These are phyloP conservation scores for Podila horticola DNA, from an alignment of 192 early-diverging fungal species.

Conservation along the genomic window DNA sequence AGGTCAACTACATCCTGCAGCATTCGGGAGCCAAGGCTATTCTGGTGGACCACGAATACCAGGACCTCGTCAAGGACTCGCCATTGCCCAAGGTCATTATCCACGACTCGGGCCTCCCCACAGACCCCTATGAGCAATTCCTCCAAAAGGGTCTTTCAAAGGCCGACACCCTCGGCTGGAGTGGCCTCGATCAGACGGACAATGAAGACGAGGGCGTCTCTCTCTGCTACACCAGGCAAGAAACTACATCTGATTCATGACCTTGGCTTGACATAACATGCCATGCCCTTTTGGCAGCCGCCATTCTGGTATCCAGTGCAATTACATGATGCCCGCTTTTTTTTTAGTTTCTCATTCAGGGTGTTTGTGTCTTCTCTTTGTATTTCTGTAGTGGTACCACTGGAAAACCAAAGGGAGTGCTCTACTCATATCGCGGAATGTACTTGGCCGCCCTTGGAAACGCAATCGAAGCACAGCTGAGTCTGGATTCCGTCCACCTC, in stretches of 20 bases:
- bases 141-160: constrained; percentile 29
- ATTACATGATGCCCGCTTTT: neutral
- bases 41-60: constrained; percentile 60
- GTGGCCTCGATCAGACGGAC: constrained; percentile 54
- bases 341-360: neutral
- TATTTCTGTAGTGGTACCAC: constrained; percentile 57
- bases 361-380: neutral
- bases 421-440: constrained; percentile 63
- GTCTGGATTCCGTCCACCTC: constrained; percentile 57
- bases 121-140: constrained; percentile 63
- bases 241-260: neutral
- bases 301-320: neutral
- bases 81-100: constrained; percentile 35
- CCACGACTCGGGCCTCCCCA: constrained; percentile 25
- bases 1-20: constrained; percentile 67
- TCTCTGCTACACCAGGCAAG: constrained; percentile 63
- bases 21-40: constrained; percentile 61
- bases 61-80: constrained; percentile 34
- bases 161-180: constrained; percentile 50
- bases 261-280: neutral
- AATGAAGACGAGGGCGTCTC: constrained; percentile 60
- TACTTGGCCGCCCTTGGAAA: constrained; percentile 61
- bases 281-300: neutral
- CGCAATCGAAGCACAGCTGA: constrained; percentile 55
- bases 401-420: constrained; percentile 66